Evolutionary conservation across 228 moss, liverwort and hornwort species (phyloP).

Genomic region (Sphagnum magellanicum): DNA sequence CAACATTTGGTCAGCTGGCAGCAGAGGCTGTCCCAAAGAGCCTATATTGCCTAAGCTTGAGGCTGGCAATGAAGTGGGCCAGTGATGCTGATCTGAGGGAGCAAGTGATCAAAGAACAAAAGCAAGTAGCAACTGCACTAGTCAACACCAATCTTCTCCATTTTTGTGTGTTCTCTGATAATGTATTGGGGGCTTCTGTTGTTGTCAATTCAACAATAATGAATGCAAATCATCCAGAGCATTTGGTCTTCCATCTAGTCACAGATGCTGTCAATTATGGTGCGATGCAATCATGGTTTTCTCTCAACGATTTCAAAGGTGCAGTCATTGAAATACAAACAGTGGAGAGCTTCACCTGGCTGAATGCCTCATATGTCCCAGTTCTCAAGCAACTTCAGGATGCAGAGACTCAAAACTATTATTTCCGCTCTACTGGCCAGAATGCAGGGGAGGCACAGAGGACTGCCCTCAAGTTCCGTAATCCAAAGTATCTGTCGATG

Average conservation of each 20-base stretch:
- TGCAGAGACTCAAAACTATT: constrained; percentile 81
- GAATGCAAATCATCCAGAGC: constrained; percentile 53
- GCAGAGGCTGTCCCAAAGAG: constrained; percentile 67
- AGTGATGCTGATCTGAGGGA: constrained; percentile 20
- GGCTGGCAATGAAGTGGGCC: constrained; percentile 38
- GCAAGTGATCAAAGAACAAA: constrained; percentile 9
- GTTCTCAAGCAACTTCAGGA: constrained; percentile 89
- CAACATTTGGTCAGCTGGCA: constrained; percentile 56
- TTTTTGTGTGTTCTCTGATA: constrained; percentile 94
- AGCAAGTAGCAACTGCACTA: constrained; percentile 27
- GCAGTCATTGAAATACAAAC: constrained; percentile 74
- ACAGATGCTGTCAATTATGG: constrained; percentile 87
- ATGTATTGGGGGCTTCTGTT: constrained; percentile 75
- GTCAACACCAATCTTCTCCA: constrained; percentile 64
- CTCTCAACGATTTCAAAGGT: constrained; percentile 53
- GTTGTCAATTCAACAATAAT: constrained; percentile 86
- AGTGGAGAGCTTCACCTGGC: constrained; percentile 81
- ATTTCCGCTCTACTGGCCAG: constrained; percentile 59
- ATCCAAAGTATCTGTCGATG: constrained; percentile 97
- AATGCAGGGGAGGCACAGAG: constrained; percentile 44
- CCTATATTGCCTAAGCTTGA: constrained; percentile 52
- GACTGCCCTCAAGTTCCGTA: constrained; percentile 80
- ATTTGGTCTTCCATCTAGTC: constrained; percentile 87
- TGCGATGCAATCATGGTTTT: constrained; percentile 91
- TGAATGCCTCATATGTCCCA: constrained; percentile 90